Conservation (phyloP, 192 early-diverging fungal species). For the Backusella psychrophila region DNA sequence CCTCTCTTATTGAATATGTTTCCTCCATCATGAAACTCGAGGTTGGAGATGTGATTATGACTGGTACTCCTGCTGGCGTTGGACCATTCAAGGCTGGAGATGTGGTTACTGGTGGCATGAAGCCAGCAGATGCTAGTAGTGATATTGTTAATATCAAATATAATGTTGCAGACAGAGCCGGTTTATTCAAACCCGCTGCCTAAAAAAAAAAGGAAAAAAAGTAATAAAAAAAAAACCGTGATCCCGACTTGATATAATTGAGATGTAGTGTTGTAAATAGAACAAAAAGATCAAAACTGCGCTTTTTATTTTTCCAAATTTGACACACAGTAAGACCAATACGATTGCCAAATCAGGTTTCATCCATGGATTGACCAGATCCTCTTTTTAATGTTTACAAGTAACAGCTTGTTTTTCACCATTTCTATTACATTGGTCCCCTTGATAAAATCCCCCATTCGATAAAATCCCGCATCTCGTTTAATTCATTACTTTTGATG, state of each 20-base stretch:
- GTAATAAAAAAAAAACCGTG: background rate
- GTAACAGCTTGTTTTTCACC: no score
- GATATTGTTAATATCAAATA: slow-evolving; percentile 22
- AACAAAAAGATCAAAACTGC: no score
- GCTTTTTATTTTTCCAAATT: no score
- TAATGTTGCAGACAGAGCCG: slow-evolving; percentile 27
- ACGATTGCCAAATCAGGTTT: no score
- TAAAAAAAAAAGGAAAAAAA: background rate
- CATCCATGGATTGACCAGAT: no score
- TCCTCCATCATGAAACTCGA: slow-evolving; percentile 88
- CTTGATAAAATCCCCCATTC: no score
- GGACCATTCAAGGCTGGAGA: slow-evolving; percentile 82
- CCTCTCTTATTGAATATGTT: slow-evolving; percentile 76
- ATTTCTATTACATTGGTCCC: no score
- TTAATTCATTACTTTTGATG: no score
- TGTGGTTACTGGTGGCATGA: slow-evolving; percentile 64
- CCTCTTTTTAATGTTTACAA: no score
- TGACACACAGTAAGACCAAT: no score
- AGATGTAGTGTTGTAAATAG: no score
- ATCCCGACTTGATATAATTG: background rate
- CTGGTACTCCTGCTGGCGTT: slow-evolving; percentile 91
- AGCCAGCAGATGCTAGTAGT: slow-evolving; percentile 3
- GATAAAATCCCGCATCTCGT: no score
- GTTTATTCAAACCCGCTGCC: background rate
- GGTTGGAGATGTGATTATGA: slow-evolving; percentile 86